Base-by-base conservation (phyloP, 257 asterid genomes). In the Salvia rosmarinus region DNA sequence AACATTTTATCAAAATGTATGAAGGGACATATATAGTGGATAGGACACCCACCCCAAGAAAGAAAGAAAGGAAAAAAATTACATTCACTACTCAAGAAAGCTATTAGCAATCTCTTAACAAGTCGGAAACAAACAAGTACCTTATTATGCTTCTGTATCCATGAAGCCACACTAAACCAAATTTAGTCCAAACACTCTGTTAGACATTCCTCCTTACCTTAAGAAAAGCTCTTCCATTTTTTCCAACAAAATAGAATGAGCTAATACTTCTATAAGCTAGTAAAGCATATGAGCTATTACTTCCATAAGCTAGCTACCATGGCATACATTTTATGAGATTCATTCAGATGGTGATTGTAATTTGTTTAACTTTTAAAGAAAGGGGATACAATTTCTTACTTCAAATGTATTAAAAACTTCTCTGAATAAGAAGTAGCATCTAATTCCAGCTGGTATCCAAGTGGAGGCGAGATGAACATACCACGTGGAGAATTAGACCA, bases 361-460 rank as follows among this genome's bases (percentile, higher is more conserved):
- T 37, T 37, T 37, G 6, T 37, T 37, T 6, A 37, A 8, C 42
- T 8, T 51, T 21, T 3, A 16, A 35, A 19, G 16, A 54, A 74
- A 52, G 70, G 37, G 28, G 28, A 52, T 25, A 43, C 34, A 49
- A 40, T 25, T 64, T 59, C 56, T 58, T 62, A 67, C 56, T 67
- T 73, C 43, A 51, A 30, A 54, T 56, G 67, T 42, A 71, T 11
- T 46, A 58, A 56, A 60, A 55, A 57, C 40, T 56, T 54, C 55
- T 54, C 17, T 39, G 44, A 37, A 23, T 10, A 56, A 28, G 32
- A 34, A 10, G 30, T 25, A 13, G 21, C 56, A 64, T 43, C 68
- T 5, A 12, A 25, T n/a, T 4, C 66, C 51, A 62, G 44, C 68
- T 42, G 42, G 56, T 14, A 52, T 23, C 16, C 35, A 44, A n/a